Conservation (phyloP, 116 monocot species). For the Iris pallida region DNA sequence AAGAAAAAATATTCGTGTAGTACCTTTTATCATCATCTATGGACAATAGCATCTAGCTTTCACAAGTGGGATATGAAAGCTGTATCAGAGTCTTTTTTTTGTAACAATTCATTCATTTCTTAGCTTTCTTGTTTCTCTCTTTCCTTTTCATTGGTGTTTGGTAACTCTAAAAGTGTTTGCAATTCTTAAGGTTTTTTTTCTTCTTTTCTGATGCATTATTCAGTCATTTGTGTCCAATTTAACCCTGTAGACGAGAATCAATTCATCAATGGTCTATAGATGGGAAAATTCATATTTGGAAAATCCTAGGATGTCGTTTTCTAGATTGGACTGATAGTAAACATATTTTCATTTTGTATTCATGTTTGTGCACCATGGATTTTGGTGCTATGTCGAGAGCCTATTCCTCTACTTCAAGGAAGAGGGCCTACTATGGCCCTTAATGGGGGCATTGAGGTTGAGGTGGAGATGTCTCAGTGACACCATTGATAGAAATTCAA, state of each 20-base stretch:
- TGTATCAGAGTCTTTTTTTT: constrained; percentile 33
- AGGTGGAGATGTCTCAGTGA: no score
- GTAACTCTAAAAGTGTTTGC: no score
- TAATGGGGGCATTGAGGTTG: no score
- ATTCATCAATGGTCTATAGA: constrained; percentile 72
- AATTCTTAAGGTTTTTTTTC: background rate
- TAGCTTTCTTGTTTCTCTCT: background rate
- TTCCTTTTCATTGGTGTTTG: no score
- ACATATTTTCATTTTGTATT: no score
- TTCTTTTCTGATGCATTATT: constrained; percentile 9
- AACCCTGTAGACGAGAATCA: constrained; percentile 52
- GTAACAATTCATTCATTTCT: constrained; percentile 11
- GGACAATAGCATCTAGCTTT: constrained; percentile 41
- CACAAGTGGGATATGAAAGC: constrained; percentile 23
- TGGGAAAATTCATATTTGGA: constrained; percentile 81
- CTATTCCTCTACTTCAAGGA: no score
- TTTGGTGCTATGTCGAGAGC: no score
- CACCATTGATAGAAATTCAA: background rate
- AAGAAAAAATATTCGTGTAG: constrained; percentile 18
- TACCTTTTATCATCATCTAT: constrained; percentile 28
- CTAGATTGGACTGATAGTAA: constrained; percentile 56
- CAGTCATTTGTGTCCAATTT: constrained; percentile 77
- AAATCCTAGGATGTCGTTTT: constrained; percentile 40
- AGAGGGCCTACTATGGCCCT: no score
- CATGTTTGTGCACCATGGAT: no score